Conservation (phyloP, 208 protist species). For the Wallacemonas sp. region DNA sequence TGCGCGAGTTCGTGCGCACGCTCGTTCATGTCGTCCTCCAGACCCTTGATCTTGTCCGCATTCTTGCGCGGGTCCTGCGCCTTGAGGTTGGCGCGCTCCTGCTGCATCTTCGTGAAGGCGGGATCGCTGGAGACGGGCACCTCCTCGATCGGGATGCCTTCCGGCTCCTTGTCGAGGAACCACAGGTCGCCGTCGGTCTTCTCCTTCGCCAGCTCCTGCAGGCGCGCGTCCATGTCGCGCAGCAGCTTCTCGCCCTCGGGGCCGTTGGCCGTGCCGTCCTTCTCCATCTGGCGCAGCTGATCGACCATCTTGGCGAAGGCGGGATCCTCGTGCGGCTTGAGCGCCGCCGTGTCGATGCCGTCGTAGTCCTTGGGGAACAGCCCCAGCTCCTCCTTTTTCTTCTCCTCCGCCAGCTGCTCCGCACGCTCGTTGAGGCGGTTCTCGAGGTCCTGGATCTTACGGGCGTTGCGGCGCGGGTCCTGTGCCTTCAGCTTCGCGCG, state of each 20-base stretch:
- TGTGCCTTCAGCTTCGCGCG: slow-evolving; percentile 70
- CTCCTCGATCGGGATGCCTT: slow-evolving; percentile 67
- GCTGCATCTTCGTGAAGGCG: slow-evolving; percentile 42
- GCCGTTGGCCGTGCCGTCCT: slow-evolving; percentile 26
- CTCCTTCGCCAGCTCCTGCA: slow-evolving; percentile 53
- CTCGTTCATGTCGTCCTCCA: slow-evolving; percentile 69
- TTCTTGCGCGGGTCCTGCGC: slow-evolving; percentile 55
- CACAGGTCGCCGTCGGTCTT: slow-evolving; percentile 67
- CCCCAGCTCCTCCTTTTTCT: slow-evolving; percentile 61
- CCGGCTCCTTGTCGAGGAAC: slow-evolving; percentile 72
- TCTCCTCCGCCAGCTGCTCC: slow-evolving; percentile 53
- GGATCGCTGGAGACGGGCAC: slow-evolving; percentile 51
- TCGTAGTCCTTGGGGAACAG: slow-evolving; percentile 52
- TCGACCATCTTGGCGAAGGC: slow-evolving; percentile 61
- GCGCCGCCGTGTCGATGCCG: slow-evolving; percentile 52
- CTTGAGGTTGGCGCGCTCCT: slow-evolving; percentile 63
- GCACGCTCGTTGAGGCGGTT: slow-evolving; percentile 65
- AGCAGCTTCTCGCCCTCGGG: slow-evolving; percentile 40
- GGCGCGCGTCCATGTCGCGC: slow-evolving; percentile 43
- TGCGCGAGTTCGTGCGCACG: slow-evolving; percentile 60
- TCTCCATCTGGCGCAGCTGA: slow-evolving; percentile 50
- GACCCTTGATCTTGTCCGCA: slow-evolving; percentile 45
- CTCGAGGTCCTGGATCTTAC: slow-evolving; percentile 64
- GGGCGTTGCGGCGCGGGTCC: slow-evolving; percentile 61
- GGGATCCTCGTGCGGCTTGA: slow-evolving; percentile 60